Percentiles rank a stretch among this genome's conserved stretches.
Conservation (phyloP, 139 green algal genomes). For the Micromonas pusilla region DNA sequence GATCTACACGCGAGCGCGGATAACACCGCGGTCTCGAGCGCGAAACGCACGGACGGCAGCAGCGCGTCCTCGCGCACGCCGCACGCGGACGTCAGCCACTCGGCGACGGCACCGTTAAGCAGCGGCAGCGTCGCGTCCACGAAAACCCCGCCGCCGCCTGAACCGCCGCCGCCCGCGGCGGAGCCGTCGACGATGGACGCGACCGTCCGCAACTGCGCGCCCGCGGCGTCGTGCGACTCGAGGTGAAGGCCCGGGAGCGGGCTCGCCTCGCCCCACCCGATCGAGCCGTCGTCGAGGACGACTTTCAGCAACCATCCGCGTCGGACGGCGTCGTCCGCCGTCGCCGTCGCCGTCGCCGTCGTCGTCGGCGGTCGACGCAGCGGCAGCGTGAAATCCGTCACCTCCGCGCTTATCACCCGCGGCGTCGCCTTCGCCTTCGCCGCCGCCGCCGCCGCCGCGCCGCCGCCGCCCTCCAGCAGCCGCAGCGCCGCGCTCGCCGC, state of each 20-base stretch:
- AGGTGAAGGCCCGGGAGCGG: constrained; percentile 79
- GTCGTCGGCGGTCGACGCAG: neutral
- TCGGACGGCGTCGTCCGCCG: too few relatives aligned
- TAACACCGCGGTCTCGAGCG: constrained; percentile 68
- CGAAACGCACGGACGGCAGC: constrained; percentile 59
- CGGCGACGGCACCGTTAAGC: constrained; percentile 39
- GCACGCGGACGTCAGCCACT: constrained; percentile 48
- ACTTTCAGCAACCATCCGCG: constrained; percentile 10
- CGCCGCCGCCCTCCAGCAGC: neutral
- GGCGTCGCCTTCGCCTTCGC: neutral
- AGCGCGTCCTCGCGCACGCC: constrained; percentile 40
- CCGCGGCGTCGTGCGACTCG: constrained; percentile 57
- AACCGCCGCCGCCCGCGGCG: neutral
- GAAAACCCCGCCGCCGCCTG: neutral
- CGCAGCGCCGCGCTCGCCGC: neutral
- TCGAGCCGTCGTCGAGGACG: constrained; percentile 2
- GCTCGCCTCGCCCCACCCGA: constrained; percentile 64
- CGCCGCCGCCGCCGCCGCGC: neutral
- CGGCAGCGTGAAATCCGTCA: neutral
- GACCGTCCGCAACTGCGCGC: constrained; percentile 49
- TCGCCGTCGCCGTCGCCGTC: neutral
- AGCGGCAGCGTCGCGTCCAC: constrained; percentile 15
- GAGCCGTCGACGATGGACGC: neutral
- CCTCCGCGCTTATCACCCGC: neutral
- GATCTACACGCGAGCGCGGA: constrained; percentile 43